These are phyloP conservation scores for Solanum pennellii DNA, from an alignment of 257 asterid genomes.

Conservation along the genomic window DNA sequence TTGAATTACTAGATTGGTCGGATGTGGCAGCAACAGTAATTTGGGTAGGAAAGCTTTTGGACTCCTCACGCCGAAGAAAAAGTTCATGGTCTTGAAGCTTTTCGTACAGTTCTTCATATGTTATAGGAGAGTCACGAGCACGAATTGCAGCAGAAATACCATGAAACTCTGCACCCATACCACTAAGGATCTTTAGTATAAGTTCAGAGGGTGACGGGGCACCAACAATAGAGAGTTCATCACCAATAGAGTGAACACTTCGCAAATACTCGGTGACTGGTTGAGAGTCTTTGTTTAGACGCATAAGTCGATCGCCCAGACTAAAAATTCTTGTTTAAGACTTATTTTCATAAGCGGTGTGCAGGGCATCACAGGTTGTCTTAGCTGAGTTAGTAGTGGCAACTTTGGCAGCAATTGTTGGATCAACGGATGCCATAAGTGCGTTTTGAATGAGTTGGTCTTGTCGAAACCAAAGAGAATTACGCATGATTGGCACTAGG, in stretches of 20 bases:
- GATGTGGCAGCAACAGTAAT: neutral
- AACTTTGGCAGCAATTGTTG: neutral
- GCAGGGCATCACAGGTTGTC: neutral
- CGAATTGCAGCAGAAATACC: too few relatives aligned
- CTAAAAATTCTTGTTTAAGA: too few relatives aligned
- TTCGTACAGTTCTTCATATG: too few relatives aligned
- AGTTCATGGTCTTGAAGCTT: neutral
- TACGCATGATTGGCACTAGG: neutral
- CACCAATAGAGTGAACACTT: too few relatives aligned
- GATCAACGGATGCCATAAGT: neutral
- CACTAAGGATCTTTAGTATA: too few relatives aligned
- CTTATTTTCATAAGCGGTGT: too few relatives aligned
- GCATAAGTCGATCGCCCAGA: neutral
- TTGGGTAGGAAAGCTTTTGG: neutral
- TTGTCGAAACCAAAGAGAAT: neutral
- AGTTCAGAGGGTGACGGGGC: neutral
- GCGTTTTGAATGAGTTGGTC: neutral
- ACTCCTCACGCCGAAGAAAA: neutral
- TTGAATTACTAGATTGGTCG: too few relatives aligned
- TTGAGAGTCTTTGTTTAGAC: neutral
- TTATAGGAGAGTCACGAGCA: neutral
- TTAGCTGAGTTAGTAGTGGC: neutral
- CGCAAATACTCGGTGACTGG: neutral
- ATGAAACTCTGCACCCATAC: too few relatives aligned
- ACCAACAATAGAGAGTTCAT: neutral